A percentile compares a stretch with the other conserved stretches of the same genome.
Conservation (phyloP, 306 rosid genomes). For the Psophocarpus tetragonolobus region DNA sequence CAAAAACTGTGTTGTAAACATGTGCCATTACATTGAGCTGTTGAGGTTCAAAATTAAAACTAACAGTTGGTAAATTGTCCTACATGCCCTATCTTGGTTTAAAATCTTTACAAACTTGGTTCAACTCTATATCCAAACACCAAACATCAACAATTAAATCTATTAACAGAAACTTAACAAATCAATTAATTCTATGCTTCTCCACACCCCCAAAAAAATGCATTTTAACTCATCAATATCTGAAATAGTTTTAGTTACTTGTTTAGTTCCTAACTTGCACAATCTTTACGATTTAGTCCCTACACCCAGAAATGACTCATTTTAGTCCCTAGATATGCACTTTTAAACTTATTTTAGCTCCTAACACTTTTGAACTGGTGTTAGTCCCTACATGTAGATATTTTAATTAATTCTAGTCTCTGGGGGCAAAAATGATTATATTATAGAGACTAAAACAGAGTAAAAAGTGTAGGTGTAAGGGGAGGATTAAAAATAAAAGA, state of each 20-base stretch:
- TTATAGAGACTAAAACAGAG: background rate
- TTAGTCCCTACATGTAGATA: background rate
- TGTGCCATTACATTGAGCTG: background rate
- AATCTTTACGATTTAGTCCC: background rate
- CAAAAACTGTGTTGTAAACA: background rate
- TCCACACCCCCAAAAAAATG: background rate
- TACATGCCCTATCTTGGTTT: background rate
- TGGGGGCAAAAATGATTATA: background rate
- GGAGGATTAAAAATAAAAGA: too few species aligned
- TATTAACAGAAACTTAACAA: background rate
- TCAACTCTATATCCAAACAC: slow-evolving; percentile 23
- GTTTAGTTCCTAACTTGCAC: background rate
- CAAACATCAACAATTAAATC: background rate
- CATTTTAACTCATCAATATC: background rate
- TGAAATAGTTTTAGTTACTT: background rate
- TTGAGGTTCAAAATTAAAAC: background rate
- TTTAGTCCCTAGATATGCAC: background rate
- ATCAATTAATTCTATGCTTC: background rate
- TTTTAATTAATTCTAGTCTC: background rate
- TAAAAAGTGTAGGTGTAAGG: background rate
- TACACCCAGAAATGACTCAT: too few species aligned
- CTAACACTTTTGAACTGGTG: too few species aligned
- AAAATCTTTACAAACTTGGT: background rate
- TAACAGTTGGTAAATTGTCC: background rate
- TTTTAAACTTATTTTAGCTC: too few species aligned